A percentile compares a stretch with the other conserved stretches of the same genome.
Evolutionary conservation across 192 early-diverging fungal genomes (phyloP).

Genomic region (Powellomyces hirtus): DNA sequence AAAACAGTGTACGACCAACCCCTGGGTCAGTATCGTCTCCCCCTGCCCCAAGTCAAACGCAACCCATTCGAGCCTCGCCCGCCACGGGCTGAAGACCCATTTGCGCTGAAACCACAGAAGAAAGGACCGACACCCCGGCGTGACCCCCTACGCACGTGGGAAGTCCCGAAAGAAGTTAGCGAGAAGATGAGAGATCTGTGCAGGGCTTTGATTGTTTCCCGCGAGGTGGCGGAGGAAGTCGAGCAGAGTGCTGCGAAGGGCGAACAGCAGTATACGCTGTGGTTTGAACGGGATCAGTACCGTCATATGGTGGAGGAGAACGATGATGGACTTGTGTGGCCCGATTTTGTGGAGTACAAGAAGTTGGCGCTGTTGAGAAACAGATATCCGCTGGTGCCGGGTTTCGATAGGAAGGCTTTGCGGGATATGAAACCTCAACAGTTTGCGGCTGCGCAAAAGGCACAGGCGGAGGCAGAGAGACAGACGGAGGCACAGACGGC

Average conservation of each 20-base stretch:
- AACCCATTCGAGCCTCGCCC: not conserved
- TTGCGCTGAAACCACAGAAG: not conserved
- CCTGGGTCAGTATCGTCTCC: slow-evolving; percentile 10
- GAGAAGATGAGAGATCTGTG: slow-evolving; percentile 28
- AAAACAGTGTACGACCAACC: slow-evolving; percentile 1
- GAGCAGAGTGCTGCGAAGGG: not conserved
- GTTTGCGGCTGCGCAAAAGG: too few relatives aligned
- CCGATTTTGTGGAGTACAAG: slow-evolving; percentile 33
- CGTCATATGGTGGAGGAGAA: slow-evolving; percentile 27
- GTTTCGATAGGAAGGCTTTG: slow-evolving; percentile 30
- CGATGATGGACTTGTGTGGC: slow-evolving; percentile 27
- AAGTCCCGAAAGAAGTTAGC: slow-evolving; percentile 33
- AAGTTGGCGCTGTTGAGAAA: slow-evolving; percentile 33
- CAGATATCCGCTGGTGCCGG: slow-evolving; percentile 40
- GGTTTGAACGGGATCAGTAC: slow-evolving; percentile 50
- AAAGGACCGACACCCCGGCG: slow-evolving; percentile 2
- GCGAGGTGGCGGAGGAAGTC: slow-evolving; percentile 1
- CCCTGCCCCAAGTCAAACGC: slow-evolving; percentile 13
- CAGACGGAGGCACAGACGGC: too few relatives aligned
- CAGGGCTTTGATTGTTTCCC: slow-evolving; percentile 11
- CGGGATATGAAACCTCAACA: too few relatives aligned
- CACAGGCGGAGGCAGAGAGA: too few relatives aligned
- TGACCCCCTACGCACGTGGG: slow-evolving; percentile 21
- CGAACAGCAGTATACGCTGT: slow-evolving; percentile 13
- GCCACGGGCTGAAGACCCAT: not conserved